Base-by-base conservation (phyloP, 768 basidiomycete species). In the Vararia minispora region DNA sequence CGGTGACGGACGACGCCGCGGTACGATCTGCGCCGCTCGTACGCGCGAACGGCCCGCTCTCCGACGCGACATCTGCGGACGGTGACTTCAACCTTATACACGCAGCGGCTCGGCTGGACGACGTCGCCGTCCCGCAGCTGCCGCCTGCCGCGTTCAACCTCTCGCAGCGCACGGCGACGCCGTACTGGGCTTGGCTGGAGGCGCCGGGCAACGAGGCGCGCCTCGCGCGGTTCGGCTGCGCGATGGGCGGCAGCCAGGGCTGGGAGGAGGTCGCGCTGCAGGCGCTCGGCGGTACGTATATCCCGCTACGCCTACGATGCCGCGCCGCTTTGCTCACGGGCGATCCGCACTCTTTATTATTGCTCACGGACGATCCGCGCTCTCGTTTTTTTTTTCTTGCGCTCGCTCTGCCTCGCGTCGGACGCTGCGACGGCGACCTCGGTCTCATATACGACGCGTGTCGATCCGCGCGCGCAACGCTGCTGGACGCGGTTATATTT, bases 111-210 rank as follows among this genome's bases (percentile, higher is more conserved):
- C 29, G n/a, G 31, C n/a, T n/a, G n/a, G n/a, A n/a, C n/a, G n/a
- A n/a, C n/a, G n/a, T n/a, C n/a, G n/a, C n/a, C n/a, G n/a, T n/a
- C n/a, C n/a, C 38, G 17, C 28, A 45, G 22, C 69, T 72, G 10
- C 71, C 70, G 33, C 63, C 65, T 21, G 66, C 79, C 3, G 80
- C 83, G 0, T 86, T 86, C 51, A 82, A 79, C 50, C 63, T 77
- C 47, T 84, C 83, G 9, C 85, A 86, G 50, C 61, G 63, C 1
- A 71, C 59, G 26, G 52, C 50, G 48, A 56, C 40, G 48, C 61
- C 32, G 2, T 84, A 71, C 50, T 87, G 86, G 46, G 72, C 70
- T 14, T 87, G 84, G 84, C 61, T 87, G 5, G 84, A 86, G 54
- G 71, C 71, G 14, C 66, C 68, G 17, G 66, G 62, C 21, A 53